Base-by-base conservation (phyloP, 2,329 filamentous ascomycete genomes). In the Cladophialophora carrionii region DNA sequence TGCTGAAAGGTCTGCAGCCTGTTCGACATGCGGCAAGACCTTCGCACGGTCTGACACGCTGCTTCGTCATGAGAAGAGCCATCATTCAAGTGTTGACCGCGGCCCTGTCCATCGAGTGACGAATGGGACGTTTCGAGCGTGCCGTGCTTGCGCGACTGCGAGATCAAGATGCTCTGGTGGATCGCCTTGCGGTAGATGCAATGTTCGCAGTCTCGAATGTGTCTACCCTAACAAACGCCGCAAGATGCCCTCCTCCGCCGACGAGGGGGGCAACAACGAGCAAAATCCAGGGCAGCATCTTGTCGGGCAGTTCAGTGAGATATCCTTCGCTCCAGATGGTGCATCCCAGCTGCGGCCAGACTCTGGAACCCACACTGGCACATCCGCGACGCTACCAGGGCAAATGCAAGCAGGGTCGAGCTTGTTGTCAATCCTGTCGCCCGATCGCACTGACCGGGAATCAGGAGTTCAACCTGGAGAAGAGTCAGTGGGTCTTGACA, bases 91-190 rank as follows among this genome's bases (percentile, higher is more conserved):
- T 24, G 62, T 65, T 41, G 68, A 67, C 57, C 61, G 68, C 12
- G 76, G 72, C n/a, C 71, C 65, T 4, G 71, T 75, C 4, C 77
- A 79, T 61, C 73, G 77, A 2, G 78, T 79, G 59, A 79, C 77
- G 1, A 74, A 78, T 59, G 78, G 78, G 59, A 79, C 77, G 2
- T 79, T 79, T 57, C 73, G 77, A 46, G 77, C 77, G 3, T 79
- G 77, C 58, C 77, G 72, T 60, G 74, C 75, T 62, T 79, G 77
- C 56, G 77, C 77, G 31, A 72, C 74, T 12, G 77, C 77, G 34
- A 72, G 77, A 70, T 77, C 78, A 3, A 71, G 69, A 53, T 72
- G 71, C 57, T 71, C 68, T 1, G 71, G 71, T 6, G 67, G 69
- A 20, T 34, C 58, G 6, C 71, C 71, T 4, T 72, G 71, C 61